Evolutionary conservation across 257 asterid species (phyloP).

Genomic region (Nicotiana otophora): DNA sequence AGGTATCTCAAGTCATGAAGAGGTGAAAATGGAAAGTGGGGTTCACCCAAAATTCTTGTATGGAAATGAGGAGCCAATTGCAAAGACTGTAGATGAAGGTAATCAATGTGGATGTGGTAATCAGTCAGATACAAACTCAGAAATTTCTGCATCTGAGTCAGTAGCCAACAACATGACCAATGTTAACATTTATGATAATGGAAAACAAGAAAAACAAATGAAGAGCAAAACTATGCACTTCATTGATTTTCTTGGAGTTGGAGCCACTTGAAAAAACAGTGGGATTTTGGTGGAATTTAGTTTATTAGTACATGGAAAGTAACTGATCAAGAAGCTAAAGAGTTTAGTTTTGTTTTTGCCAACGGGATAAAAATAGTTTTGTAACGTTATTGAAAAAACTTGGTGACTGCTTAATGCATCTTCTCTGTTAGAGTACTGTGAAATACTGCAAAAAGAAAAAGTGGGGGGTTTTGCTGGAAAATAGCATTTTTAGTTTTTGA

Average conservation of each 20-base stretch:
- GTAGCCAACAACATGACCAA: constrained; percentile 23
- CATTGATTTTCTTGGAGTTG: constrained; percentile 41
- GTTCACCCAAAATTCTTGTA: neutral
- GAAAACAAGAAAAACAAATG: constrained; percentile 2
- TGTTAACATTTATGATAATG: neutral
- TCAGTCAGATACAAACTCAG: constrained; percentile 19
- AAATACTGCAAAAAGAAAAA: neutral
- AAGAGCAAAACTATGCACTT: constrained; percentile 8
- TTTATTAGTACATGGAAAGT: neutral
- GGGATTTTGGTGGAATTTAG: neutral
- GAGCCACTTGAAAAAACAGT: constrained; percentile 17
- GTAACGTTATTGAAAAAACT: neutral
- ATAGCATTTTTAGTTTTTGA: neutral
- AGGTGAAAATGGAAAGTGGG: neutral
- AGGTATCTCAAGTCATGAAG: constrained; percentile 4
- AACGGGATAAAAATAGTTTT: neutral
- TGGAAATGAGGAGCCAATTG: constrained; percentile 1
- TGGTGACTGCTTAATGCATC: neutral
- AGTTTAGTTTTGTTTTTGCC: neutral
- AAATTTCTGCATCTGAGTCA: constrained; percentile 27
- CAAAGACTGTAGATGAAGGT: neutral
- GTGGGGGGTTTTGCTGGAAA: neutral
- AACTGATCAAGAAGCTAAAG: neutral
- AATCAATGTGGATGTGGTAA: neutral
- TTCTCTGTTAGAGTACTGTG: neutral